Evolutionary conservation across 2,329 filamentous ascomycete species (phyloP), one percentile per base, ranked within the genome.

Genomic region (Pseudocercospora fuligena): DNA sequence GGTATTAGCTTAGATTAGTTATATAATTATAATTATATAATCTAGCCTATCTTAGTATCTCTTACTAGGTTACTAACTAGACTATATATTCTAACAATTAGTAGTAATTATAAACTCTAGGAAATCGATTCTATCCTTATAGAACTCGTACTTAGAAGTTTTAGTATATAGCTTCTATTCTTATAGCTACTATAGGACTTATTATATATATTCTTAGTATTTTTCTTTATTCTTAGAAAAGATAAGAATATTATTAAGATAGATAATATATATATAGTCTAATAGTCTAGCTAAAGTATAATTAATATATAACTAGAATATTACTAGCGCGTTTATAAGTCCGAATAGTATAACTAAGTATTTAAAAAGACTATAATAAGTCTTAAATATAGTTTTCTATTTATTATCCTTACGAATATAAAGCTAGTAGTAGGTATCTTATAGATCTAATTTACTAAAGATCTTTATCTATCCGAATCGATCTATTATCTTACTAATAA

Each of bases 91-190:
- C n/a, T n/a, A n/a, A n/a, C n/a, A n/a, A n/a, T n/a, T n/a, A 29
- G 14, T 16, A 12, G 19, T 57, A 43, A 72, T 53, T 11, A 72
- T 49, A 49, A 62, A 72, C 4, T 66, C 63, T 60, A 73, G 53
- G 63, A 69, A 73, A 25, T 68, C 40, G 33, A 70, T 61, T 31
- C 70, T n/a, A 3, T 43, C 72, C 61, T 27, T 70, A 66, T 64
- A 64, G 54, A 73, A 72, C 3, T 53, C 43, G 43, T 60, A 70
- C 46, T 71, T 72, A 54, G 61, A 63, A 16, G 36, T 31, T 31
- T 69, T 68, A n/a, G 56, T 33, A 57, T 67, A 68, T 53, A 73
- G 33, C 5, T 51, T 43, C 3, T 46, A 43, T 16, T 62, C 61
- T 19, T 36, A 29, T 6, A 69, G 61, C 8, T 51, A 5, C 12